A percentile compares a stretch with the other conserved stretches of the same genome.
phyloP scores from a whole-genome alignment of 768 basidiomycete genomes.

The Boletus edulis region DNA sequence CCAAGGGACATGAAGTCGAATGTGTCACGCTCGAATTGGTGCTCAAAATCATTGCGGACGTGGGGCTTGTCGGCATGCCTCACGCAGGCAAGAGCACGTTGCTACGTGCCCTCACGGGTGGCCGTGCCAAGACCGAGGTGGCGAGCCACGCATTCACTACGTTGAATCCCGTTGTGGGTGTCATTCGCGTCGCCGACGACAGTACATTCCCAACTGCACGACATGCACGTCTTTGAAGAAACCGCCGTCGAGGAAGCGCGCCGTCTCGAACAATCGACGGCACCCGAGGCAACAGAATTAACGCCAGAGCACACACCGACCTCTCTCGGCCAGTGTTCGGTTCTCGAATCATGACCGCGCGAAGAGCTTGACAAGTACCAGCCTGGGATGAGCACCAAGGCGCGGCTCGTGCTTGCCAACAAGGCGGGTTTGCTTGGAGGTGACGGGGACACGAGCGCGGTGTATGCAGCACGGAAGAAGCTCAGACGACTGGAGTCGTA shows the following conservation, averaged over 20 bases:
- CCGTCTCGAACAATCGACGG: constrained; percentile 35
- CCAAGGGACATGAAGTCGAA: constrained; percentile 69
- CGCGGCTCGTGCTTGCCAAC: constrained; percentile 85
- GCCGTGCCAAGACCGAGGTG: constrained; percentile 78
- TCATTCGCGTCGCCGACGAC: constrained; percentile 80
- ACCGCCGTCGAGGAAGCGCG: constrained; percentile 53
- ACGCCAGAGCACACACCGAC: not conserved
- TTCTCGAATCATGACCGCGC: constrained; percentile 67
- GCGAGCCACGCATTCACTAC: constrained; percentile 97
- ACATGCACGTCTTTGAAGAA: constrained; percentile 60
- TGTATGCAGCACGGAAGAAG: constrained; percentile 56
- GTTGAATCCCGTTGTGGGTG: constrained; percentile 89
- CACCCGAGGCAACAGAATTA: not conserved
- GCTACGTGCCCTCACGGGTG: constrained; percentile 85
- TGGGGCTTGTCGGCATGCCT: constrained; percentile 95
- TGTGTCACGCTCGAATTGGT: constrained; percentile 82
- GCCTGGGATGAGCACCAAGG: constrained; percentile 72
- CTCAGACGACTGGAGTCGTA: constrained; percentile 54
- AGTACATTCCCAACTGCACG: constrained; percentile 57
- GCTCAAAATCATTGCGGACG: constrained; percentile 89
- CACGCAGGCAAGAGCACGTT: constrained; percentile 94
- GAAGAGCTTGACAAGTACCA: constrained; percentile 86
- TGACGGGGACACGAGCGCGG: constrained; percentile 45
- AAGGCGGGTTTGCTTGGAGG: constrained; percentile 83
- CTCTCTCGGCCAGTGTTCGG: constrained; percentile 46